A percentile compares a stretch with the other conserved stretches of the same genome.
Evolutionary conservation across 2,329 filamentous ascomycete genomes (phyloP).

Genomic region (Clarireedia paspali): DNA sequence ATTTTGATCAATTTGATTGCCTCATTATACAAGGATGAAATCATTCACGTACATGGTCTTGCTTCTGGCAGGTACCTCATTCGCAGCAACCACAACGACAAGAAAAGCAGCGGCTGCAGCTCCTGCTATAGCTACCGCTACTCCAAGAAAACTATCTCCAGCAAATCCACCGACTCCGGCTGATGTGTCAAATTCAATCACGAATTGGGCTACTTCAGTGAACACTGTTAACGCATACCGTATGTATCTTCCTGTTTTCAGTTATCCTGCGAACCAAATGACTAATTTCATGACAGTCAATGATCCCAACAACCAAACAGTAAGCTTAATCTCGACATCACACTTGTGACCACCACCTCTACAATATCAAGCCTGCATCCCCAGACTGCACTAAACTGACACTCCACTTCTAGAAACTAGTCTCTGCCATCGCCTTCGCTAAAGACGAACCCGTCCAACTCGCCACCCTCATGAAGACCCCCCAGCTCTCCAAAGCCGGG

Average conservation of each 20-base stretch:
- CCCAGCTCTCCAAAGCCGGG: constrained; percentile 8
- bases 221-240: constrained; percentile 16
- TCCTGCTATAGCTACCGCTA: not conserved
- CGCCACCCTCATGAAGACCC: constrained; percentile 13
- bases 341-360: not conserved
- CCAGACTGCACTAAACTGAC: not conserved
- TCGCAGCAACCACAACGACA: not conserved
- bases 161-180: constrained; percentile 12
- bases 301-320: constrained; percentile 5
- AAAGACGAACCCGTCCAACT: constrained; percentile 17
- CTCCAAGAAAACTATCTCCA: constrained; percentile 9
- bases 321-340: not conserved
- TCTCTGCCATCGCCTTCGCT: constrained; percentile 12
- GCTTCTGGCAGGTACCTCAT: not conserved
- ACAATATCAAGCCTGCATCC: not conserved
- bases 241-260: not conserved
- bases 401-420: constrained; percentile 10
- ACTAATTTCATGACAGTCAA: constrained; percentile 1
- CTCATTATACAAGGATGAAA: not conserved
- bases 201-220: constrained; percentile 14
- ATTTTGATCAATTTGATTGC: not conserved
- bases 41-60: not conserved
- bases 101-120: not conserved
- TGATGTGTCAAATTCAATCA: constrained; percentile 15
- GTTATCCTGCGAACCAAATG: not conserved